These are phyloP conservation scores for Ascochyta pisi DNA, from an alignment of 2,329 filamentous ascomycete species.

Conservation along the genomic window DNA sequence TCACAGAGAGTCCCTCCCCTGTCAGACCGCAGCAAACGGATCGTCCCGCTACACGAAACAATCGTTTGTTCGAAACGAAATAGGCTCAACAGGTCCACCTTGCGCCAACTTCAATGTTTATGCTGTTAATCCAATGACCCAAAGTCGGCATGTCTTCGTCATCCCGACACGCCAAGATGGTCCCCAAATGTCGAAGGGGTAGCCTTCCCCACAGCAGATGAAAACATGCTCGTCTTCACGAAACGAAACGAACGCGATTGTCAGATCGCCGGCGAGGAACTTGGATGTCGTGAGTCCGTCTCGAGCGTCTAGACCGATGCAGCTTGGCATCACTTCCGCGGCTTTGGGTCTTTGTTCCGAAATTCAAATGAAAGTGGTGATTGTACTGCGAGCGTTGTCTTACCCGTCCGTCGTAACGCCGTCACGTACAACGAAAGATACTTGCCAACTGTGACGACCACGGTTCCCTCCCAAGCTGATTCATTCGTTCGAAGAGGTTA, in stretches of 20 bases:
- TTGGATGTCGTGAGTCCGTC: background rate
- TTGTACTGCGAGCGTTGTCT: background rate
- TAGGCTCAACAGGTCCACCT: slow-evolving; percentile 9
- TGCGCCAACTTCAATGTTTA: slow-evolving; percentile 9
- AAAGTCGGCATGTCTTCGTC: slow-evolving; percentile 1
- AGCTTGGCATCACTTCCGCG: background rate
- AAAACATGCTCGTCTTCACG: background rate
- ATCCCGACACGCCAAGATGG: slow-evolving; percentile 11
- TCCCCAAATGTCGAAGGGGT: slow-evolving; percentile 1
- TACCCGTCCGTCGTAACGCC: background rate
- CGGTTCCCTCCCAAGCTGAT: too few relatives aligned
- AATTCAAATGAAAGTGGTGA: slow-evolving; percentile 1
- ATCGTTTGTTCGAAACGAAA: slow-evolving; percentile 26
- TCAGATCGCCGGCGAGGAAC: slow-evolving; percentile 5
- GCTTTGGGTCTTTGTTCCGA: background rate
- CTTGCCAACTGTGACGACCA: background rate
- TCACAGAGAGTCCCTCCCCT: slow-evolving; percentile 7
- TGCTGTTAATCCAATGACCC: background rate
- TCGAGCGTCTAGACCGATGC: slow-evolving; percentile 3
- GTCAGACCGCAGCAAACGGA: slow-evolving; percentile 20
- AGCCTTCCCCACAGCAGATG: slow-evolving; percentile 2
- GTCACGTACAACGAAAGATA: background rate
- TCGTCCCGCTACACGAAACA: slow-evolving; percentile 27
- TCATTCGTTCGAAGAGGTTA: too few relatives aligned
- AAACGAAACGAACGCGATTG: slow-evolving; percentile 12